Evolutionary conservation across 106 monocot species (phyloP).

Genomic region (Alisma plantagoaquatica): DNA sequence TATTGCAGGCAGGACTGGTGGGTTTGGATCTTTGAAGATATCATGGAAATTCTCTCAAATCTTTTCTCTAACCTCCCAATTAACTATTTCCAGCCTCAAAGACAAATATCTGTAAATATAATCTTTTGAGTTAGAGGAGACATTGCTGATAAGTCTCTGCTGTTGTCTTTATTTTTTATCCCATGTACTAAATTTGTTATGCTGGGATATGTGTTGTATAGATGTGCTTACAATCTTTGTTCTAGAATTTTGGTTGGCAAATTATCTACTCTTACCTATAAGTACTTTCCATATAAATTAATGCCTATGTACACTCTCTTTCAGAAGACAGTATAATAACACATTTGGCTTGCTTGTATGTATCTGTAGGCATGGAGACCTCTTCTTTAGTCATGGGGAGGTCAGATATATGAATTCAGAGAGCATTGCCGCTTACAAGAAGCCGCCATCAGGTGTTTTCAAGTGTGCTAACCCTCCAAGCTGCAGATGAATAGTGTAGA

Average conservation of each 20-base stretch:
- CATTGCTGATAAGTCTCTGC: neutral
- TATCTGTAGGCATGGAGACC: slow-evolving; percentile 57
- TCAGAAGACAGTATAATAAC: no score
- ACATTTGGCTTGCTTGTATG: no score
- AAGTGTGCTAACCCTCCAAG: slow-evolving; percentile 81
- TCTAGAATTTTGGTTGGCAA: neutral
- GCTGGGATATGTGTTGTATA: neutral
- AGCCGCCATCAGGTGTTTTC: slow-evolving; percentile 61
- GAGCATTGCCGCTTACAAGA: slow-evolving; percentile 59
- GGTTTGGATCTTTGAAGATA: slow-evolving; percentile 82
- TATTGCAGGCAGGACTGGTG: slow-evolving; percentile 70
- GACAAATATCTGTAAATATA: neutral
- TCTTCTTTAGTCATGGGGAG: slow-evolving; percentile 66
- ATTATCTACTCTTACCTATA: neutral
- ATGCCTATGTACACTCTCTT: no score
- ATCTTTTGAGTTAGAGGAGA: neutral
- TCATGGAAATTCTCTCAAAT: no score
- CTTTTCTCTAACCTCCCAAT: no score
- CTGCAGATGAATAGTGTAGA: slow-evolving; percentile 61
- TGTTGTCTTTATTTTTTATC: no score
- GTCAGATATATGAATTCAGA: slow-evolving; percentile 55
- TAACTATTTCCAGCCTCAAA: neutral
- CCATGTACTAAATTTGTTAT: no score
- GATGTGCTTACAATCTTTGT: neutral
- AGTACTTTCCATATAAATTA: no score